Conservation (phyloP, 2,329 filamentous ascomycete species). For the Trichoderma sp. region DNA sequence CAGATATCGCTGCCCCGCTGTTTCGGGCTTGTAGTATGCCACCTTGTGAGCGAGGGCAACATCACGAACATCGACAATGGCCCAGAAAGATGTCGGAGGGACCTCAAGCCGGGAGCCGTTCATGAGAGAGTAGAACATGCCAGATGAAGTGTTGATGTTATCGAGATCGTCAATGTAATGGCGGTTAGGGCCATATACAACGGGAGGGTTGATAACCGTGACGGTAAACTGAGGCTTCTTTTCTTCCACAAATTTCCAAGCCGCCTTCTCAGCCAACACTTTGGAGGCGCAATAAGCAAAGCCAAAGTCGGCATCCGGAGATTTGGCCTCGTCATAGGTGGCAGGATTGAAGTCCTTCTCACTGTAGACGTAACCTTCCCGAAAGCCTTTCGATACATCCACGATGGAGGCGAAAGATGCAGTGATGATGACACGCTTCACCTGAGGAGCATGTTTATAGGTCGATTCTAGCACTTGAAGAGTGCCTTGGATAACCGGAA, state of each 20-base stretch:
- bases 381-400: constrained; percentile 29
- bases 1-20: constrained; percentile 33
- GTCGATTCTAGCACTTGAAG: not conserved
- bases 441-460: constrained; percentile 23
- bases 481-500: constrained; percentile 15
- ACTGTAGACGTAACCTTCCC: constrained; percentile 35
- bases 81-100: constrained; percentile 25
- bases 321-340: constrained; percentile 36
- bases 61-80: constrained; percentile 34
- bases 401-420: constrained; percentile 48
- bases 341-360: constrained; percentile 48
- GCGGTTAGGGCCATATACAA: constrained; percentile 32
- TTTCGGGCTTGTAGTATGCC: constrained; percentile 24
- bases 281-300: constrained; percentile 28
- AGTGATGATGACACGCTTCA: constrained; percentile 47
- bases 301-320: not conserved
- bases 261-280: constrained; percentile 31
- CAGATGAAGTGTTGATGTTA: constrained; percentile 30
- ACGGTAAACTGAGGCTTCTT: constrained; percentile 31
- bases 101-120: constrained; percentile 32
- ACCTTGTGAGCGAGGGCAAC: constrained; percentile 33
- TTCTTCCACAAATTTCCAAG: constrained; percentile 33
- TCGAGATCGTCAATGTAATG: constrained; percentile 24
- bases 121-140: constrained; percentile 34
- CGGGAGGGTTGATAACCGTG: constrained; percentile 30